Base-by-base conservation (phyloP, 768 basidiomycete genomes). In the Psilocybe subaeruginosa region DNA sequence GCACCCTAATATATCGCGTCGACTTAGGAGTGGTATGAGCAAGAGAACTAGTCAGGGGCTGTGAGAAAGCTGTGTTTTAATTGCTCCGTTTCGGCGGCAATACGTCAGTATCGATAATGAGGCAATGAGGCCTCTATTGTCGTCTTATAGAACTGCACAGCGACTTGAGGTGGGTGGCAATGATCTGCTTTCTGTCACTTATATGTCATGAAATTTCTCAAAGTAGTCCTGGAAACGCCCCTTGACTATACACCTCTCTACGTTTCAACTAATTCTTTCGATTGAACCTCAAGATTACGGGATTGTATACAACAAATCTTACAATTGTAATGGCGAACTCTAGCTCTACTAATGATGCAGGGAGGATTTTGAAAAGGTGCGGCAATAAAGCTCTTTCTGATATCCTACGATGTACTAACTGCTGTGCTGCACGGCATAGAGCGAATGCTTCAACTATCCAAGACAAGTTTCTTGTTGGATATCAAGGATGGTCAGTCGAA, bases 401-500 rank as follows among this genome's bases (percentile, higher is more conserved):
- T 52, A 45, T 39, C n/a, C 43, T 47, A 41, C 31, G 41, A 9
- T 33, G 6, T n/a, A 11, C 31, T 33, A 16, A 52, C 48, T 23
- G 39, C 9, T 29, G 41, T 43, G 33, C 41, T 5, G 14, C 12
- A 30, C 35, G 47, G n/a, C 59, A 80, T 59, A 84, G 90, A 64
- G 88, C 89, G 8, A 81, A 90, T 69, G 85, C 92, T 27, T 82
- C 81, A 4, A 92, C 91, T 8, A 92, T 95, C 50, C 90, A 92
- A 59, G 85, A 92, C 76, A 95, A 94, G 69, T 86, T 93, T 66
- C 74, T 95, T 31, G 90, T 93, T 0, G 92, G 92, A 37, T 94
- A 94, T 72, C 93, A 94, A 74, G 93, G 92, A 71, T 94, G 92
- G 92, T 91, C 56, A 59, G 85, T 48, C 12, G 19, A 27, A 6